A percentile compares a stretch with the other conserved stretches of the same genome.
Evolutionary conservation across 2,329 filamentous ascomycete species (phyloP).

Genomic region (Penicillium brasilianum): DNA sequence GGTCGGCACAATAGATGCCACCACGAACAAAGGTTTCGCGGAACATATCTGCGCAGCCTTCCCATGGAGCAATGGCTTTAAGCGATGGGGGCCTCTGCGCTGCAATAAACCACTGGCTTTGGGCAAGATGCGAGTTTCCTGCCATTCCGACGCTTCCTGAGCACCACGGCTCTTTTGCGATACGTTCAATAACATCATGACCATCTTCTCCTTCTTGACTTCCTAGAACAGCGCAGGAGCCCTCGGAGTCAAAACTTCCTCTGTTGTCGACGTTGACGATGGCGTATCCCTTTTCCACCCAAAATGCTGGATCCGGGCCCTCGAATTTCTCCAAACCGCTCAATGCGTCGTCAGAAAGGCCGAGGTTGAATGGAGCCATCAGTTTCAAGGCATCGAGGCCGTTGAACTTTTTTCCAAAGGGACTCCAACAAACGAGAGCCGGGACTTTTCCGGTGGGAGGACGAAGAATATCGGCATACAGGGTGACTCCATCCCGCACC

Average conservation of each 20-base stretch:
- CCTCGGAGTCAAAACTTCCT: conserved; percentile 42
- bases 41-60: conserved; percentile 54
- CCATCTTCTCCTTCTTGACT: conserved; percentile 52
- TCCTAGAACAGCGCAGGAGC: conserved; percentile 43
- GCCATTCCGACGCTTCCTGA: conserved; percentile 51
- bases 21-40: conserved; percentile 54
- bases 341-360: conserved; percentile 36
- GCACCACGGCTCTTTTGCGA: conserved; percentile 52
- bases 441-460: conserved; percentile 46
- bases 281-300: conserved; percentile 40
- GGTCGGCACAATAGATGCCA: conserved; percentile 44
- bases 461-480: conserved; percentile 54
- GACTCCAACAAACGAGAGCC: conserved; percentile 51
- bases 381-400: conserved; percentile 43
- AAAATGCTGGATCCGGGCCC: conserved; percentile 46
- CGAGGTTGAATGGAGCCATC: conserved; percentile 46
- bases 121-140: conserved; percentile 52
- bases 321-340: conserved; percentile 50
- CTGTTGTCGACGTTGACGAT: conserved; percentile 43
- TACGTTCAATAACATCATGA: conserved; percentile 51
- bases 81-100: conserved; percentile 50
- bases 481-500: conserved; percentile 48
- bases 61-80: conserved; percentile 49
- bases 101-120: conserved; percentile 52
- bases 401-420: conserved; percentile 54